Conservation (phyloP, 306 rosid genomes). For the Trifolium pratense region DNA sequence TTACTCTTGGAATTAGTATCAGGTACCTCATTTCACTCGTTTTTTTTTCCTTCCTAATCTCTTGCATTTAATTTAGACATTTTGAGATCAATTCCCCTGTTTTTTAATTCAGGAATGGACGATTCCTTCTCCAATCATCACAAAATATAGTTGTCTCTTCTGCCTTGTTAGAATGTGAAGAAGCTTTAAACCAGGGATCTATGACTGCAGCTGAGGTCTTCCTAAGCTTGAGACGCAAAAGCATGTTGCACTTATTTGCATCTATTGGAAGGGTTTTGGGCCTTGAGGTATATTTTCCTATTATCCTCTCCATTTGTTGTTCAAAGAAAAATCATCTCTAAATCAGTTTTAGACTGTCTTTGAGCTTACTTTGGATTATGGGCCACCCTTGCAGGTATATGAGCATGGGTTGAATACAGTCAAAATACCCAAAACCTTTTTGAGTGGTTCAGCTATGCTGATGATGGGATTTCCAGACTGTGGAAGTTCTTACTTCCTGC, state of each 20-base stretch:
- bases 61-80: slow-evolving; percentile 12
- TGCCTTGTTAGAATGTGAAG: slow-evolving; percentile 82
- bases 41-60: background rate
- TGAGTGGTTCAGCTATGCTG: slow-evolving; percentile 72
- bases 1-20: slow-evolving; percentile 84
- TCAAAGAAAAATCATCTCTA: background rate
- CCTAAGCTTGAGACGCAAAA: slow-evolving; percentile 86
- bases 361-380: slow-evolving; percentile 36
- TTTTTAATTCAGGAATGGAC: slow-evolving; percentile 79
- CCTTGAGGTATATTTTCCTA: slow-evolving; percentile 71
- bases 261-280: slow-evolving; percentile 90
- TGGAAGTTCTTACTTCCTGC: slow-evolving; percentile 82
- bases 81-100: slow-evolving; percentile 28
- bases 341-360: slow-evolving; percentile 39
- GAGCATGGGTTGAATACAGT: slow-evolving; percentile 79
- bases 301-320: slow-evolving; percentile 11
- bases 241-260: slow-evolving; percentile 89
- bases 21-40: slow-evolving; percentile 60
- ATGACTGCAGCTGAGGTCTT: slow-evolving; percentile 87
- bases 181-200: slow-evolving; percentile 92
- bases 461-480: slow-evolving; percentile 96
- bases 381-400: slow-evolving; percentile 67
- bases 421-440: slow-evolving; percentile 75
- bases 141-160: slow-evolving; percentile 65
- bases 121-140: slow-evolving; percentile 88